Evolutionary conservation across 2,329 filamentous ascomycete genomes (phyloP).

Genomic region (Sclerotinia nivalis): DNA sequence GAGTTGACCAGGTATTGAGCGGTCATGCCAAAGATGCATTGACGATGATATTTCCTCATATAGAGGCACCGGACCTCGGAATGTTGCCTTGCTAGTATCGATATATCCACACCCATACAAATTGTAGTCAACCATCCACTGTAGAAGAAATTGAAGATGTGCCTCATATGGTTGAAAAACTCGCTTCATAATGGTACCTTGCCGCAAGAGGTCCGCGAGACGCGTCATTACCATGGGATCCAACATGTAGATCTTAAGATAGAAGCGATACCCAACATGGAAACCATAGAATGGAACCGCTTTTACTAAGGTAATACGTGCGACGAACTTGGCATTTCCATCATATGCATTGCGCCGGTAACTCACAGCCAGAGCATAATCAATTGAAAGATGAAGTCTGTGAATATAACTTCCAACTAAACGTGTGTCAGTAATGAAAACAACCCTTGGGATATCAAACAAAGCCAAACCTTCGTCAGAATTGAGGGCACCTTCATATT

Average conservation of each 20-base stretch:
- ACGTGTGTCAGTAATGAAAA: conserved; percentile 27
- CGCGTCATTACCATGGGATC: conserved; percentile 87
- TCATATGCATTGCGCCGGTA: conserved; percentile 76
- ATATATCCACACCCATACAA: conserved; percentile 92
- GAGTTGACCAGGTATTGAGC: conserved; percentile 60
- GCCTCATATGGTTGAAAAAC: conserved; percentile 91
- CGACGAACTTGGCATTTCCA: conserved; percentile 72
- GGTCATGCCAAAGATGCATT: conserved; percentile 76
- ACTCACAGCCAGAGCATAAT: conserved; percentile 83
- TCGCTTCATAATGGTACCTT: conserved; percentile 82
- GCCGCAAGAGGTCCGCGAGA: conserved; percentile 80
- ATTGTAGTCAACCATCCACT: conserved; percentile 99
- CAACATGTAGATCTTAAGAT: conserved; percentile 91
- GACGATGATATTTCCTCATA: conserved; percentile 61
- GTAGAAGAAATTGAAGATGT: conserved; percentile 86
- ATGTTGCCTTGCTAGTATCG: conserved; percentile 67
- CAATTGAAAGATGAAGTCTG: conserved; percentile 80
- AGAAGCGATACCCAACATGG: conserved; percentile 86
- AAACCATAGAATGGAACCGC: conserved; percentile 96
- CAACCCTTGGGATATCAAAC: background rate
- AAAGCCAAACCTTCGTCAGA: conserved; percentile 62
- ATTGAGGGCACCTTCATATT: conserved; percentile 71
- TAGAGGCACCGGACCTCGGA: conserved; percentile 73
- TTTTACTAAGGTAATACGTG: conserved; percentile 88
- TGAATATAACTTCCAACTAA: conserved; percentile 75